Percentiles rank a stretch among this genome's conserved stretches.
Conservation (phyloP, 805 yeast genomes). For the Barnettozyma populi region DNA sequence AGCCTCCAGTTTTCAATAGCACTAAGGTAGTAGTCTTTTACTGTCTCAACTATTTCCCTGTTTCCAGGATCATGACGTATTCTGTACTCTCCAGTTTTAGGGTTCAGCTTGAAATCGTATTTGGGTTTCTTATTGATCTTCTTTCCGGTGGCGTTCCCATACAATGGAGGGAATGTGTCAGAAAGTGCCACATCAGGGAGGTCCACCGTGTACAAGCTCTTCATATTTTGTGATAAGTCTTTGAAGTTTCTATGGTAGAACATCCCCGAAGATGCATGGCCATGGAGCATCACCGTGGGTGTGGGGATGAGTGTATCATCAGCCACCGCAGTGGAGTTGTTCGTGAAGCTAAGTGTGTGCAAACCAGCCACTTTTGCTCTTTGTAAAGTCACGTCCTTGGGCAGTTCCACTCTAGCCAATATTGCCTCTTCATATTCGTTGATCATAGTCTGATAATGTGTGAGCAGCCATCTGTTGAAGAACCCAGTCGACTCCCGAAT, state of each 20-base stretch:
- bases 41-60: constrained; percentile 26
- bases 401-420: constrained; percentile 10
- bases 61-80: constrained; percentile 18
- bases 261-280: constrained; percentile 90
- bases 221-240: constrained; percentile 38
- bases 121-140: constrained; percentile 13
- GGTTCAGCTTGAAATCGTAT: constrained; percentile 7
- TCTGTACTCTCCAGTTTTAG: constrained; percentile 4
- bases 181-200: constrained; percentile 70
- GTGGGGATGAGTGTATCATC: constrained; percentile 15
- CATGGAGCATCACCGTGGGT: constrained; percentile 66
- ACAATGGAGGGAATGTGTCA: constrained; percentile 11
- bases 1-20: constrained; percentile 64
- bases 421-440: constrained; percentile 18
- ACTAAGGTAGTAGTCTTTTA: constrained; percentile 52
- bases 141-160: constrained; percentile 17
- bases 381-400: constrained; percentile 7
- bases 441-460: constrained; percentile 10
- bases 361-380: constrained; percentile 15
- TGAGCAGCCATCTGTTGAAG: constrained; percentile 18
- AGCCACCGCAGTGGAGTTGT: constrained; percentile 7
- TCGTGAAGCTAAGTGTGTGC: constrained; percentile 24
- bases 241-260: constrained; percentile 70
- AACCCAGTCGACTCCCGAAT: constrained; percentile 7
- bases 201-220: constrained; percentile 65